Conservation (phyloP, 177 flowering plant genomes). For the Vitis hybrid region DNA sequence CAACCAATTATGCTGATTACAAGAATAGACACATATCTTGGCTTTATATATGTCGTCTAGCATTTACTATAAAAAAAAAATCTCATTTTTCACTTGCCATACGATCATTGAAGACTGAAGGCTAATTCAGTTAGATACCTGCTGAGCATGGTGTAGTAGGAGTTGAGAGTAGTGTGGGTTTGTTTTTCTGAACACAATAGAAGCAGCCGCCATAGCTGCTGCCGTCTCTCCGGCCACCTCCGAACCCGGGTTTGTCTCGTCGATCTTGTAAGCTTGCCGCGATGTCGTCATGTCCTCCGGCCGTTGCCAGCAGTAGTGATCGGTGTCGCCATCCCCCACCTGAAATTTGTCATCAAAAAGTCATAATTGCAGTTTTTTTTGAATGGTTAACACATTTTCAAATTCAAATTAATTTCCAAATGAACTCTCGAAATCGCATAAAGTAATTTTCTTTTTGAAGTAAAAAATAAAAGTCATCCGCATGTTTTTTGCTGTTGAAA, state of each 20-base stretch:
- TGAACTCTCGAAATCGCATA: no score
- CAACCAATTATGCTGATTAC: no score
- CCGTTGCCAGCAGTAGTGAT: slow-evolving; percentile 97
- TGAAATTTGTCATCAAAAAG: slow-evolving; percentile 9
- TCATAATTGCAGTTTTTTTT: no score
- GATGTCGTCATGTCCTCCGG: slow-evolving; percentile 99
- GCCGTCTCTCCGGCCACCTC: slow-evolving; percentile 97
- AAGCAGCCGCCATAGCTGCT: slow-evolving; percentile 97
- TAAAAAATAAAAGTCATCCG: no score
- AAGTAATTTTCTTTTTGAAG: no score
- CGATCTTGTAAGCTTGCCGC: slow-evolving; percentile 81
- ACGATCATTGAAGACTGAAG: no score
- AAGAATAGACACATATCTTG: no score
- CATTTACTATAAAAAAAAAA: background rate
- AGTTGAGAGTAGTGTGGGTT: slow-evolving; percentile 87
- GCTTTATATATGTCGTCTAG: no score
- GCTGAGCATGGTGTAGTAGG: slow-evolving; percentile 65
- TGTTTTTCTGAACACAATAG: slow-evolving; percentile 68
- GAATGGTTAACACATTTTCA: no score
- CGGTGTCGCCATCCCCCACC: slow-evolving; percentile 98
- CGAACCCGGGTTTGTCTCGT: slow-evolving; percentile 79
- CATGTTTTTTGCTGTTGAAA: no score
- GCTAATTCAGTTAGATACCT: slow-evolving; percentile 32
- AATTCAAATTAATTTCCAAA: no score
- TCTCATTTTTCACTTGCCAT: no score